Percentiles rank a stretch among this genome's conserved stretches.
Evolutionary conservation across 345 rosid genomes (phyloP).

Genomic region (Eucalyptus pauciflora): DNA sequence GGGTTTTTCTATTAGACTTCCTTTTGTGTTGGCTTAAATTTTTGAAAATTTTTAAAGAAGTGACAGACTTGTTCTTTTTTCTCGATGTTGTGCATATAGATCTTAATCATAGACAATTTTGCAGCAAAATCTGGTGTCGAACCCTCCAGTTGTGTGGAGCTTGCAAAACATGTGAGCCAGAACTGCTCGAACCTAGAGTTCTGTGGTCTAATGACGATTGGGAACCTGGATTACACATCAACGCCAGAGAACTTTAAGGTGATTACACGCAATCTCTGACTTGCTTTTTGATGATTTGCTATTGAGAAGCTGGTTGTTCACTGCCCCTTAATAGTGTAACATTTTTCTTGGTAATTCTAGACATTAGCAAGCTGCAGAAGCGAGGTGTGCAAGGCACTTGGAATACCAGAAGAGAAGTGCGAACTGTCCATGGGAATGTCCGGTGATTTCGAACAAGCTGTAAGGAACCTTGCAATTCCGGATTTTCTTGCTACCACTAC

Average conservation of each 20-base stretch:
- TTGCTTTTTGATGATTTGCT: not conserved
- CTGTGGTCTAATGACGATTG: slow-evolving; percentile 90
- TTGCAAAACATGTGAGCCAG: slow-evolving; percentile 56
- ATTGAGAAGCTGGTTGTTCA: not conserved
- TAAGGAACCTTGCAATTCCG: slow-evolving; percentile 13
- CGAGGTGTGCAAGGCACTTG: slow-evolving; percentile 78
- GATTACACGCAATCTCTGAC: not conserved
- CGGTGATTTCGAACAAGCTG: slow-evolving; percentile 85
- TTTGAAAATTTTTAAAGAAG: not conserved
- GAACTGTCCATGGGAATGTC: slow-evolving; percentile 99
- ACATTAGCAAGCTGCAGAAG: slow-evolving; percentile 77
- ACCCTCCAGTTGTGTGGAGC: slow-evolving; percentile 74
- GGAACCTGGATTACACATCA: slow-evolving; percentile 85
- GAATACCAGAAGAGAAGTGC: slow-evolving; percentile 73
- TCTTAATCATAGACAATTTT: not conserved
- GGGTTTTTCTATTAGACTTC: not conserved
- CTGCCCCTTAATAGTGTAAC: not conserved
- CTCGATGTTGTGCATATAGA: not conserved
- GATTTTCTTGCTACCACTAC: not conserved
- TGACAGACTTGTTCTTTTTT: not conserved
- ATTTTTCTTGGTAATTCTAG: slow-evolving; percentile 20
- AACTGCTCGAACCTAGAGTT: slow-evolving; percentile 74
- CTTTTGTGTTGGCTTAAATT: not conserved
- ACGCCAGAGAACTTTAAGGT: slow-evolving; percentile 98
- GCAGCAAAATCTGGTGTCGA: slow-evolving; percentile 91